phyloP scores from a whole-genome alignment of 169 alveolate species.

The Toxoplasma gondii region DNA sequence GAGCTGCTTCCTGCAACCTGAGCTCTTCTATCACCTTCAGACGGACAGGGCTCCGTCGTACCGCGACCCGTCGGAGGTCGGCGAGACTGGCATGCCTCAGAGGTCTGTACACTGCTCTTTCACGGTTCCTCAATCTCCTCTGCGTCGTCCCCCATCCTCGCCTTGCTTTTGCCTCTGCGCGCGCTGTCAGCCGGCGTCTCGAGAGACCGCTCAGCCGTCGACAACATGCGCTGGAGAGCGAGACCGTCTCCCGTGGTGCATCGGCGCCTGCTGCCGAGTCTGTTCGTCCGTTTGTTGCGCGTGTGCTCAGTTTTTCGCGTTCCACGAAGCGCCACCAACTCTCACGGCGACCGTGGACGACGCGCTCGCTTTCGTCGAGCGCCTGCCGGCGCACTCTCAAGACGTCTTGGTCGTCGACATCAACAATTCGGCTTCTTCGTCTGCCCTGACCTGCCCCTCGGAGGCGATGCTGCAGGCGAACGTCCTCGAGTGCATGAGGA shows the following conservation, averaged over 20 bases:
- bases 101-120: too few species aligned
- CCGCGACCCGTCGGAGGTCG: too few species aligned
- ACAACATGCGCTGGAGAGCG: too few species aligned
- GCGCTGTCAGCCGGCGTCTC: too few species aligned
- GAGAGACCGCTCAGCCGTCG: too few species aligned
- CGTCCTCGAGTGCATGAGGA: background rate
- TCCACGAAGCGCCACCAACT: background rate
- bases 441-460: background rate
- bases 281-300: background rate
- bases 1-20: too few species aligned
- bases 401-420: background rate
- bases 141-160: too few species aligned
- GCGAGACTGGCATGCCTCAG: too few species aligned
- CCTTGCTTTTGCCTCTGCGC: too few species aligned
- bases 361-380: background rate
- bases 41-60: too few species aligned
- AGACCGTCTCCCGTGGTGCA: background rate
- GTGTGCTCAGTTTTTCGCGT: background rate
- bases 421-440: background rate
- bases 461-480: background rate
- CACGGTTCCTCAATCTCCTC: too few species aligned
- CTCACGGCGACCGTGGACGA: background rate
- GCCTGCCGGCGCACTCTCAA: background rate
- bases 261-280: background rate
- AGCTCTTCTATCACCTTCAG: too few species aligned